A percentile compares a stretch with the other conserved stretches of the same genome.
These are phyloP conservation scores for Penicillium bovifimosum DNA, from an alignment of 495 filamentous ascomycete species.

Conservation along the genomic window DNA sequence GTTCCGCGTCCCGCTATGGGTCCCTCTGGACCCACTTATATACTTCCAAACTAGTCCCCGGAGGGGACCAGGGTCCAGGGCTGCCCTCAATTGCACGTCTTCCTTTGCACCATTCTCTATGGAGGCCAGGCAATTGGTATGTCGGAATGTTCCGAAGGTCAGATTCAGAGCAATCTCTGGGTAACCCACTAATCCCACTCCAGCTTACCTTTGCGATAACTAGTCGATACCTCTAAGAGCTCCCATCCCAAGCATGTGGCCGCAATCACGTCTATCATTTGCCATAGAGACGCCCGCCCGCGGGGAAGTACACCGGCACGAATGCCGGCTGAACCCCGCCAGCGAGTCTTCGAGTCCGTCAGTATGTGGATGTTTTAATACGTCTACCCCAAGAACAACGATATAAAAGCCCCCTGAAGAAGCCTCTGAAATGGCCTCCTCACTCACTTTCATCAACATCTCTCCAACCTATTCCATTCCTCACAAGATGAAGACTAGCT, in stretches of 20 bases:
- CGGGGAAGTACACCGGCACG: too few species aligned
- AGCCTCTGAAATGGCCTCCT: neutral
- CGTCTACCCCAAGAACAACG: neutral
- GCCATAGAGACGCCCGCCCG: neutral
- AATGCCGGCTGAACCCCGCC: too few species aligned
- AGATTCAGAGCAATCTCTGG: too few species aligned
- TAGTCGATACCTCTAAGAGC: neutral
- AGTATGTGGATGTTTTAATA: neutral
- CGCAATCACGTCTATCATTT: neutral
- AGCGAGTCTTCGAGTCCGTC: too few species aligned
- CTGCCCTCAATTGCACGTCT: neutral
- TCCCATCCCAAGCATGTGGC: neutral
- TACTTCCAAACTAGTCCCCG: too few species aligned
- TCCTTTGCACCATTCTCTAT: too few species aligned
- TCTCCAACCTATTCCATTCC: neutral
- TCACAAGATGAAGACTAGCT: slow-evolving; percentile 20
- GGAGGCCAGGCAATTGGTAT: too few species aligned
- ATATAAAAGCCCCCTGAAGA: neutral
- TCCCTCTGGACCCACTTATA: neutral
- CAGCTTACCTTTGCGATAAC: too few species aligned
- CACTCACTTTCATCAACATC: neutral
- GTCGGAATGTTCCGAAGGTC: too few species aligned
- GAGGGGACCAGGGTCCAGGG: too few species aligned
- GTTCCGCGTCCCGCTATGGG: neutral
- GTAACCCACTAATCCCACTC: too few species aligned